Percentiles rank a stretch among this genome's conserved stretches.
These are phyloP conservation scores for Naganishia kalamii DNA, from an alignment of 768 basidiomycete genomes.

Conservation along the genomic window DNA sequence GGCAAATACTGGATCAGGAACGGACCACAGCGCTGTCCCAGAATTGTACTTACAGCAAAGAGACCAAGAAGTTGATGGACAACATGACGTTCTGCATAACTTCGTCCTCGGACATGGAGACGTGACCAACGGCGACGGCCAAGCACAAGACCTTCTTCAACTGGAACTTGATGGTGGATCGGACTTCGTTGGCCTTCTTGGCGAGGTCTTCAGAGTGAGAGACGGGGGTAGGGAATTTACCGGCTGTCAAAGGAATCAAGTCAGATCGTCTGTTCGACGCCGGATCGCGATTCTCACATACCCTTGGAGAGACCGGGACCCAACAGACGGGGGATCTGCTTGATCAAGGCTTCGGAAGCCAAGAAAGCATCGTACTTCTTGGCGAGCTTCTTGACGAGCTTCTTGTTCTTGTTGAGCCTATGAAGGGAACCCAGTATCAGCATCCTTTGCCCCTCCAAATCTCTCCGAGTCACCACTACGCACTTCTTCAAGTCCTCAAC, in stretches of 20 bases:
- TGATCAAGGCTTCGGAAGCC: constrained; percentile 93
- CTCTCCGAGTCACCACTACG: constrained; percentile 46
- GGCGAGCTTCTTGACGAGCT: constrained; percentile 99
- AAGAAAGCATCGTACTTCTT: constrained; percentile 99
- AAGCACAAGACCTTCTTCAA: constrained; percentile 93
- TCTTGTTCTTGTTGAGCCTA: constrained; percentile 99
- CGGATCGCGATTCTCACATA: constrained; percentile 44
- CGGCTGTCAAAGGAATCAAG: constrained; percentile 55
- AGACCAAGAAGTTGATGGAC: constrained; percentile 99
- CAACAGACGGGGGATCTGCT: constrained; percentile 98
- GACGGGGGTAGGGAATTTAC: constrained; percentile 98
- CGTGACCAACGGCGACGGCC: constrained; percentile 96
- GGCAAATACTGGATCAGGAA: not conserved
- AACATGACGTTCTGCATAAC: constrained; percentile 97
- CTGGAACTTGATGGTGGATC: constrained; percentile 99
- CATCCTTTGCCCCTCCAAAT: not conserved
- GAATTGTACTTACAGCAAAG: constrained; percentile 65
- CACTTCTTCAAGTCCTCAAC: constrained; percentile 98
- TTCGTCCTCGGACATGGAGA: constrained; percentile 96
- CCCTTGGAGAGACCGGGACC: constrained; percentile 99
- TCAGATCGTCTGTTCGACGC: not conserved
- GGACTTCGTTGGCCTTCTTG: constrained; percentile 89
- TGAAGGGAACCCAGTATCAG: not conserved
- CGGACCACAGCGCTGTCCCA: constrained; percentile 3
- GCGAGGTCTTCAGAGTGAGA: constrained; percentile 81